phyloP scores from a whole-genome alignment of 441 rosid genomes.

The Macaranga tanarius region DNA sequence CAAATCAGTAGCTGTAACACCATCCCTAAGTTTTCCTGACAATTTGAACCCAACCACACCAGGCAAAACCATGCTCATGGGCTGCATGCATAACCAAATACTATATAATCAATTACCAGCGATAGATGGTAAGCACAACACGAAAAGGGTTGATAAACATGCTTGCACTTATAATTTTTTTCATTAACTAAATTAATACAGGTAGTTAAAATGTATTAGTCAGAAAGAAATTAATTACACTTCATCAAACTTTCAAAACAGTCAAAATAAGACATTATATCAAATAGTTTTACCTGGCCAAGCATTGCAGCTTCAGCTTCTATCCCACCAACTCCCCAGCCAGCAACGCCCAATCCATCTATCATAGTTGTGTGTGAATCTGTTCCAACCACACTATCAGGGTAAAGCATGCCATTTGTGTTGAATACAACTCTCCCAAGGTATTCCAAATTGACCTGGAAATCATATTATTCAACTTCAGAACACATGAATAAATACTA shows the following conservation, averaged over 20 bases:
- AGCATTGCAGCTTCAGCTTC: slow-evolving; percentile 99
- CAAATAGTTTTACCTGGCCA: slow-evolving; percentile 71
- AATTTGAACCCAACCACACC: slow-evolving; percentile 98
- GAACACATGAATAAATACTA: not conserved
- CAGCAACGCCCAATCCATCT: slow-evolving; percentile 99
- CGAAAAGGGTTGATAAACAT: not conserved
- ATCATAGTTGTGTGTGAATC: slow-evolving; percentile 99
- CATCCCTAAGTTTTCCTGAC: slow-evolving; percentile 75
- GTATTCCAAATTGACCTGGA: slow-evolving; percentile 95
- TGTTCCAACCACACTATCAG: slow-evolving; percentile 98
- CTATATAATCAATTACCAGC: not conserved
- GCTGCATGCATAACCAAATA: slow-evolving; percentile 45
- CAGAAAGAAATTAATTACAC: not conserved
- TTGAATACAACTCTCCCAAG: slow-evolving; percentile 98
- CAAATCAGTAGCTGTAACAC: slow-evolving; percentile 97
- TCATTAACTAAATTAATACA: not conserved
- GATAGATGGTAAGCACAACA: slow-evolving; percentile 6
- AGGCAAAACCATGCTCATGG: slow-evolving; percentile 99
- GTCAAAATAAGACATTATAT: not conserved
- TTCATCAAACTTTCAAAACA: slow-evolving; percentile 9
- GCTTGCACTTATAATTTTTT: not conserved
- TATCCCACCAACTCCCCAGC: slow-evolving; percentile 99
- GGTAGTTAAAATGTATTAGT: not conserved
- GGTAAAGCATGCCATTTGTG: slow-evolving; percentile 73
- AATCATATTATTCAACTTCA: slow-evolving; percentile 23